Conservation (phyloP, 2,329 filamentous ascomycete species). For the Epichloe aotearoae region DNA sequence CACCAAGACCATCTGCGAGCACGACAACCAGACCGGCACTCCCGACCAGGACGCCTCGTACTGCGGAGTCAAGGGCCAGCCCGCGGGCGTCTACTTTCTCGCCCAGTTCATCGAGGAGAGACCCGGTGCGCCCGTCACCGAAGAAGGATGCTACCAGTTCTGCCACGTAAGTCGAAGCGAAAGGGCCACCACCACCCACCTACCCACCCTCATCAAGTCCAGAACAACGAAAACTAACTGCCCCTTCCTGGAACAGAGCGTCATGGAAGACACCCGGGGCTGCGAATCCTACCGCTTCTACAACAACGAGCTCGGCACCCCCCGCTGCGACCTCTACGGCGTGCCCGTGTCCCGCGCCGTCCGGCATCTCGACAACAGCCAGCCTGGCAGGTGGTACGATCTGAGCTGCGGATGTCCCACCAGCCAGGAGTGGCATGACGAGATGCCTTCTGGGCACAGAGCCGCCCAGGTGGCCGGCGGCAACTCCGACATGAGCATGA, state of each 20-base stretch:
- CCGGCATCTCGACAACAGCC: conserved; percentile 15
- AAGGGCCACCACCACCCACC: too few species aligned
- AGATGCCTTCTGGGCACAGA: neutral
- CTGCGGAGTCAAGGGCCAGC: conserved; percentile 26
- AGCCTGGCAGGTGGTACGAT: conserved; percentile 23
- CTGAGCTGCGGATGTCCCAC: conserved; percentile 23
- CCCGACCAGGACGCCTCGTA: conserved; percentile 18
- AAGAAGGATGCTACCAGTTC: conserved; percentile 29
- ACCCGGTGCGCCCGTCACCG: conserved; percentile 19
- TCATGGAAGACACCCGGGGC: conserved; percentile 17
- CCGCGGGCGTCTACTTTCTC: conserved; percentile 23
- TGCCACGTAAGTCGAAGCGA: conserved; percentile 20
- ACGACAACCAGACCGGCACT: conserved; percentile 16
- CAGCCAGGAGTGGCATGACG: conserved; percentile 8
- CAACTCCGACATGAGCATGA: too few species aligned
- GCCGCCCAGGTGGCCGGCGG: neutral
- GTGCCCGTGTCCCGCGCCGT: conserved; percentile 18
- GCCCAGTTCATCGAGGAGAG: conserved; percentile 25
- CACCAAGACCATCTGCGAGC: conserved; percentile 20
- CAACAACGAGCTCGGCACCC: conserved; percentile 15
- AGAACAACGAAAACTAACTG: neutral
- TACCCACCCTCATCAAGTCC: too few species aligned
- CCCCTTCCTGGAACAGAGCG: conserved; percentile 12
- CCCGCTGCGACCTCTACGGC: conserved; percentile 25
- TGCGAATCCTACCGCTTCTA: conserved; percentile 25